phyloP scores from a whole-genome alignment of 1,284 basidiomycete genomes.

The Leccinum insolens region DNA sequence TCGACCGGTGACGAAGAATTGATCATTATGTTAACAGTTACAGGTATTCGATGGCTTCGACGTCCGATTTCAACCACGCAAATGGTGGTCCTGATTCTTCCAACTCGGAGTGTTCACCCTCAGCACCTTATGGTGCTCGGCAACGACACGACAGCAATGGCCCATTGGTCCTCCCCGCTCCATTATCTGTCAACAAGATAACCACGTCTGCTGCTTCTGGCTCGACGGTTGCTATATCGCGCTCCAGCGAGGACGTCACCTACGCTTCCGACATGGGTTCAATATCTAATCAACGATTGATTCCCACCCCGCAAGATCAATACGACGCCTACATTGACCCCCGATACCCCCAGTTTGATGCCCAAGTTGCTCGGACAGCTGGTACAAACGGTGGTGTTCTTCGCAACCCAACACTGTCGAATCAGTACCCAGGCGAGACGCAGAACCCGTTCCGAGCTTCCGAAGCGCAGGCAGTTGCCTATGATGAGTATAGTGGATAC shows the following conservation, averaged over 20 bases:
- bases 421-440: slow-evolving; percentile 51
- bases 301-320: slow-evolving; percentile 54
- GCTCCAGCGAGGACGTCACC: slow-evolving; percentile 65
- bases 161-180: slow-evolving; percentile 70
- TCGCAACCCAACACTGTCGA: slow-evolving; percentile 42
- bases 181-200: slow-evolving; percentile 56
- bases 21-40: slow-evolving; percentile 41
- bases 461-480: slow-evolving; percentile 40
- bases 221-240: slow-evolving; percentile 58
- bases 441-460: slow-evolving; percentile 52
- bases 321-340: slow-evolving; percentile 43
- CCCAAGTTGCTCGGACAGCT: slow-evolving; percentile 44
- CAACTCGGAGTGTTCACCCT: slow-evolving; percentile 60
- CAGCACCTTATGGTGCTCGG: slow-evolving; percentile 43
- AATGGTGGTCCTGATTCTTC: slow-evolving; percentile 57
- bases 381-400: slow-evolving; percentile 42
- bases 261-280: slow-evolving; percentile 56
- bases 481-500: slow-evolving; percentile 40
- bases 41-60: slow-evolving; percentile 78
- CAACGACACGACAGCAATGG: slow-evolving; percentile 68
- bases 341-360: slow-evolving; percentile 40
- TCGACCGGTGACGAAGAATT: slow-evolving; percentile 17
- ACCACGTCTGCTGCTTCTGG: slow-evolving; percentile 48
- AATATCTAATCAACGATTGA: slow-evolving; percentile 59
- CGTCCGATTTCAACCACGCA: slow-evolving; percentile 67